Conservation (phyloP, 2,329 filamentous ascomycete species). For the Cladobotryum protrusum region DNA sequence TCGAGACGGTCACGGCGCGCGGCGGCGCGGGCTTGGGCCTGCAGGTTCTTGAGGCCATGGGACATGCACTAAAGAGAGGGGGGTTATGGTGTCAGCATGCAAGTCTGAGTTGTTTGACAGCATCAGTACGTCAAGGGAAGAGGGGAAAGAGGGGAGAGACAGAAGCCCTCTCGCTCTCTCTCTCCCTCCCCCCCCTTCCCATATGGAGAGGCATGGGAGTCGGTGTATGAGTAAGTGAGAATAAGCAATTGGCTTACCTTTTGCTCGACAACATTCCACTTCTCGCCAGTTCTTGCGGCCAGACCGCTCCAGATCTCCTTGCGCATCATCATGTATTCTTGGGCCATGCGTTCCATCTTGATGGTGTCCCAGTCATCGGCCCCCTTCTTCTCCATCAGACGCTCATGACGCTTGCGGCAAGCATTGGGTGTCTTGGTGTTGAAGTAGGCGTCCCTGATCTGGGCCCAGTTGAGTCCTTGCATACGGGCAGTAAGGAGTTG, state of each 20-base stretch:
- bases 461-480: constrained; percentile 74
- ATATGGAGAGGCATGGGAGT: neutral
- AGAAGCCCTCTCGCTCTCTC: neutral
- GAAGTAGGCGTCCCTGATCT: constrained; percentile 72
- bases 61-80: constrained; percentile 62
- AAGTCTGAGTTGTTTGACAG: no score
- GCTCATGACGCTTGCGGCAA: constrained; percentile 83
- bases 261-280: constrained; percentile 64
- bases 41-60: constrained; percentile 75
- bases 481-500: constrained; percentile 65
- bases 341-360: constrained; percentile 67
- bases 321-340: constrained; percentile 72
- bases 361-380: constrained; percentile 73
- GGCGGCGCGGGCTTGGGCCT: constrained; percentile 60
- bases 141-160: neutral
- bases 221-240: neutral
- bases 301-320: constrained; percentile 77
- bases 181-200: neutral
- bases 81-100: constrained; percentile 10
- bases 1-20: constrained; percentile 59
- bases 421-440: constrained; percentile 74
- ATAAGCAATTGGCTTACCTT: constrained; percentile 40
- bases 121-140: neutral
- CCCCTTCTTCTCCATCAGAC: constrained; percentile 69
- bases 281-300: constrained; percentile 70